Percentiles rank a stretch among this genome's conserved stretches.
These are phyloP conservation scores for Leccinum pachyderme DNA, from an alignment of 1,284 basidiomycete species.

Conservation along the genomic window DNA sequence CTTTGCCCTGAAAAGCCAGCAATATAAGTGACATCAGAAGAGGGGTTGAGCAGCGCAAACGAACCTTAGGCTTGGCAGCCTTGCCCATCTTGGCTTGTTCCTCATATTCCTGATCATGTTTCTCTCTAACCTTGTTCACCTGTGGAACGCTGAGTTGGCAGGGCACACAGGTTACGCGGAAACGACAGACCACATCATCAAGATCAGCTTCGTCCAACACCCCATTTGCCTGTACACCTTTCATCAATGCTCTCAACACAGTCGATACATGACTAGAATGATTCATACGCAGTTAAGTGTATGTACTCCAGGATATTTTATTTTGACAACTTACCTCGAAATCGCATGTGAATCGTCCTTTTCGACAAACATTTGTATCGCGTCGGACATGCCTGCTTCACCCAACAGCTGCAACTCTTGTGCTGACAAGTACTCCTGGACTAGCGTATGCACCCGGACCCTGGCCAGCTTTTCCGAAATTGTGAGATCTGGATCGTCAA, in stretches of 20 bases:
- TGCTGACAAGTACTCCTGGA: conserved; percentile 84
- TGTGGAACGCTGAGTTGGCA: conserved; percentile 24
- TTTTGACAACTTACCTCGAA: conserved; percentile 57
- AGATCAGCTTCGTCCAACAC: conserved; percentile 75
- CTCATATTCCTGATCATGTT: conserved; percentile 60
- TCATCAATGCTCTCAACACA: conserved; percentile 63
- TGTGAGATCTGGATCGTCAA: conserved; percentile 67
- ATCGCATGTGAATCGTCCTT: conserved; percentile 95
- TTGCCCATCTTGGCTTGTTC: conserved; percentile 42
- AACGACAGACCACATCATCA: conserved; percentile 61
- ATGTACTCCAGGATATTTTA: background rate
- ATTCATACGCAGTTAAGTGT: background rate
- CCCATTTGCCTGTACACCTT: conserved; percentile 58
- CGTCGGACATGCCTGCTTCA: conserved; percentile 85
- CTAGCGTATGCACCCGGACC: conserved; percentile 75
- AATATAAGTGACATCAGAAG: conserved; percentile 1
- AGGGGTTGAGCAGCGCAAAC: conserved; percentile 2
- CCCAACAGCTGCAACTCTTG: conserved; percentile 88
- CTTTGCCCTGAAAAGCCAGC: conserved; percentile 39
- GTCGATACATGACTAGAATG: conserved; percentile 62
- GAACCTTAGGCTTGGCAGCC: conserved; percentile 41
- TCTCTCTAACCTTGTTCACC: conserved; percentile 66
- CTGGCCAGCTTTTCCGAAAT: conserved; percentile 66
- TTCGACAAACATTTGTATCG: conserved; percentile 91
- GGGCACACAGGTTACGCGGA: background rate